A percentile compares a stretch with the other conserved stretches of the same genome.
Evolutionary conservation across 805 yeast species (phyloP).

Genomic region (Blastobotrys chiropterorum): DNA sequence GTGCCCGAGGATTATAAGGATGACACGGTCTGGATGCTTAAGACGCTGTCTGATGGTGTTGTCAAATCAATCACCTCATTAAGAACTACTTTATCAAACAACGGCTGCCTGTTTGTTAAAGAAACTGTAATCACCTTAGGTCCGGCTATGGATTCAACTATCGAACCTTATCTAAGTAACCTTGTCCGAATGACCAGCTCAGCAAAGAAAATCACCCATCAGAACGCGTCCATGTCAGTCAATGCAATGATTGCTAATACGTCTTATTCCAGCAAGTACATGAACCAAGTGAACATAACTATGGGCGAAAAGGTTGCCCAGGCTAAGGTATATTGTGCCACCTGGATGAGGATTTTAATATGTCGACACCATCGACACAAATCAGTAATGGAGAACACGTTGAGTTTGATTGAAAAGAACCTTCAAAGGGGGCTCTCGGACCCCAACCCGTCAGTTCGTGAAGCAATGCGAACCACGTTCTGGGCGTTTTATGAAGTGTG

Average conservation of each 20-base stretch:
- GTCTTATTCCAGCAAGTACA: slow-evolving; percentile 46
- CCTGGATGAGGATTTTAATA: slow-evolving; percentile 62
- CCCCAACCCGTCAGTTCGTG: slow-evolving; percentile 76
- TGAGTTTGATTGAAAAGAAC: slow-evolving; percentile 45
- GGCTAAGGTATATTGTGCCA: slow-evolving; percentile 63
- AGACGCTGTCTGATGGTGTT: slow-evolving; percentile 50
- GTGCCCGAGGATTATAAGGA: slow-evolving; percentile 34
- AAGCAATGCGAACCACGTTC: slow-evolving; percentile 60
- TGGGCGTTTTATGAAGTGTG: slow-evolving; percentile 60
- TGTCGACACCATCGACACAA: slow-evolving; percentile 35
- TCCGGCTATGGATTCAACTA: slow-evolving; percentile 29
- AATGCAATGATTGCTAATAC: slow-evolving; percentile 51
- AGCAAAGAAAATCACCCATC: slow-evolving; percentile 59
- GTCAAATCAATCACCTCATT: slow-evolving; percentile 63
- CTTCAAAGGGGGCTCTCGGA: slow-evolving; percentile 62
- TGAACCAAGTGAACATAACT: slow-evolving; percentile 45
- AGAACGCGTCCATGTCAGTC: slow-evolving; percentile 35
- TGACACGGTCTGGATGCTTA: slow-evolving; percentile 32
- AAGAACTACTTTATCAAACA: slow-evolving; percentile 73
- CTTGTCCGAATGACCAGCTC: slow-evolving; percentile 51
- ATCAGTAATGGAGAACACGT: slow-evolving; percentile 27
- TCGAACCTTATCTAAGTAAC: slow-evolving; percentile 44
- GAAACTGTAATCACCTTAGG: slow-evolving; percentile 39
- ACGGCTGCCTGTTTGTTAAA: slow-evolving; percentile 71
- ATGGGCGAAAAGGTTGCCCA: slow-evolving; percentile 57